phyloP scores from a whole-genome alignment of 2,329 filamentous ascomycete genomes.

The Furcasterigmium sp. region DNA sequence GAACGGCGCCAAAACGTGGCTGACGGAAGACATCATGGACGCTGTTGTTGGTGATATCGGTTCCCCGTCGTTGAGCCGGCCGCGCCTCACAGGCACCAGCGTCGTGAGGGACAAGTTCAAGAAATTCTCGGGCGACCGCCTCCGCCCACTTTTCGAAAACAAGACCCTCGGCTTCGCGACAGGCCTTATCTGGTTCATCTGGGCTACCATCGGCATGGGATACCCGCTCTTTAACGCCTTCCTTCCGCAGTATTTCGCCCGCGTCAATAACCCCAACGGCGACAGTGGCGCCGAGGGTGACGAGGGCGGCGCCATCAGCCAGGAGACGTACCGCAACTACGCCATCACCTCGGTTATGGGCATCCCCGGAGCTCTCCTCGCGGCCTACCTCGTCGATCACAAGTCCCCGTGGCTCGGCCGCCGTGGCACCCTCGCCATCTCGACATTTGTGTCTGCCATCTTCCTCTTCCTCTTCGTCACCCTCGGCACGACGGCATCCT shows the following conservation, averaged over 20 bases:
- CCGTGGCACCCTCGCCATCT: slow-evolving; percentile 64
- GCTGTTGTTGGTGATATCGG: slow-evolving; percentile 38
- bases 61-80: neutral
- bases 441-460: slow-evolving; percentile 61
- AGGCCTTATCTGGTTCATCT: slow-evolving; percentile 67
- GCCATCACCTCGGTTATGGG: slow-evolving; percentile 74
- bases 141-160: slow-evolving; percentile 59
- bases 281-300: slow-evolving; percentile 21
- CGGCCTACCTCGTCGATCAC: slow-evolving; percentile 65
- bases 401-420: slow-evolving; percentile 60
- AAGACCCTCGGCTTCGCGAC: slow-evolving; percentile 48
- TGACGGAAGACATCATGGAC: slow-evolving; percentile 65
- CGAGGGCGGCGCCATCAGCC: slow-evolving; percentile 27
- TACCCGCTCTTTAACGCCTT: slow-evolving; percentile 89
- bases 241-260: slow-evolving; percentile 77
- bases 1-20: slow-evolving; percentile 67
- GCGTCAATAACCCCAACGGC: slow-evolving; percentile 27
- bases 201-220: slow-evolving; percentile 78
- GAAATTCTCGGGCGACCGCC: slow-evolving; percentile 62
- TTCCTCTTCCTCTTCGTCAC: slow-evolving; percentile 65
- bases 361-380: slow-evolving; percentile 71
- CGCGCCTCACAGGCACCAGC: slow-evolving; percentile 15
- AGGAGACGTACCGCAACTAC: slow-evolving; percentile 70
- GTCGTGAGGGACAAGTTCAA: slow-evolving; percentile 54
- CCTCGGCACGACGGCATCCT: slow-evolving; percentile 48